Conservation (phyloP, 2,329 filamentous ascomycete species). For the Malbranchea cinnamomea region DNA sequence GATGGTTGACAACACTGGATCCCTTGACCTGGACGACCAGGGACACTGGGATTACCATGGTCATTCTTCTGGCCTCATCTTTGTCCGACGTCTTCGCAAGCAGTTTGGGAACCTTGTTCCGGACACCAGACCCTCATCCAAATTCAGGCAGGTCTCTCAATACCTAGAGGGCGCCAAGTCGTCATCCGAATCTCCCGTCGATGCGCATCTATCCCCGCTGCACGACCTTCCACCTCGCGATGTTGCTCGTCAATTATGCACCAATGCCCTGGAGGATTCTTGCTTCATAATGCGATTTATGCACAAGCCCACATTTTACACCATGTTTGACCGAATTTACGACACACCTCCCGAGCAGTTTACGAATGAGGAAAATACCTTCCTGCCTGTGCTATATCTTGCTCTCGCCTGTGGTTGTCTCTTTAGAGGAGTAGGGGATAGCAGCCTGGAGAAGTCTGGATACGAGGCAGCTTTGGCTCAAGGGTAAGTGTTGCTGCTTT, state of each 20-base stretch:
- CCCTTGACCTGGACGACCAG: conserved; percentile 78
- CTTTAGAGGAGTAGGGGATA: conserved; percentile 46
- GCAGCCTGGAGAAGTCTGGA: conserved; percentile 32
- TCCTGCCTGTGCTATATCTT: conserved; percentile 56
- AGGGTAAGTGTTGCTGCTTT: conserved; percentile 29
- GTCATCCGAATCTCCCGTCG: conserved; percentile 48
- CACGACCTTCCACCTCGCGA: conserved; percentile 55
- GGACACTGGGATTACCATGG: conserved; percentile 94
- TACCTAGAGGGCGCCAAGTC: conserved; percentile 58
- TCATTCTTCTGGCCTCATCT: conserved; percentile 79
- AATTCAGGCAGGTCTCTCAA: conserved; percentile 36
- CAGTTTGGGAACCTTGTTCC: conserved; percentile 60
- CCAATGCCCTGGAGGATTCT: conserved; percentile 46
- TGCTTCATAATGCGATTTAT: conserved; percentile 55
- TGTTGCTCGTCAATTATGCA: conserved; percentile 41
- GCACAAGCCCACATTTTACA: conserved; percentile 68
- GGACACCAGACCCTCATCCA: conserved; percentile 39
- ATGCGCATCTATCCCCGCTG: conserved; percentile 36
- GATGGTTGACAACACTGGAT: conserved; percentile 87
- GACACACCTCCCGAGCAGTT: conserved; percentile 48
- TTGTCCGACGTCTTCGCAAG: conserved; percentile 72
- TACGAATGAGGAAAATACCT: conserved; percentile 49
- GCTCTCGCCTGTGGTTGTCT: conserved; percentile 59
- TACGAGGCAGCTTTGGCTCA: conserved; percentile 38
- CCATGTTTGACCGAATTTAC: conserved; percentile 64